Evolutionary conservation across 2,329 filamentous ascomycete species (phyloP).

Genomic region (Xylogone sp.): DNA sequence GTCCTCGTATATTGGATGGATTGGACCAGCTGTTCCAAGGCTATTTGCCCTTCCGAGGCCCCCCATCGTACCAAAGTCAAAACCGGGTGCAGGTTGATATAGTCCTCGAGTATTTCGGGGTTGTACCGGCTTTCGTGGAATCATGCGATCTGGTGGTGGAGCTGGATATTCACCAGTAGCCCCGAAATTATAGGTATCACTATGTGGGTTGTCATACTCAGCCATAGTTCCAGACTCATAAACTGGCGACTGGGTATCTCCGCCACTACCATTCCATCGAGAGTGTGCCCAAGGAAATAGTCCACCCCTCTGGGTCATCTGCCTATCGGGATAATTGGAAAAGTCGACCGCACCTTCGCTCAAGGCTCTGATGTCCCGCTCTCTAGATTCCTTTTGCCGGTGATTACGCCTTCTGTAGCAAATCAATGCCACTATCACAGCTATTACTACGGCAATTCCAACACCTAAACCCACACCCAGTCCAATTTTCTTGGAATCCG

Average conservation of each 20-base stretch:
- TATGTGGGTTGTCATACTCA: slow-evolving; percentile 22
- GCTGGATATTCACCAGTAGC: slow-evolving; percentile 11
- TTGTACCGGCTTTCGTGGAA: slow-evolving; percentile 34
- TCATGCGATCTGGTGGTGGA: slow-evolving; percentile 15
- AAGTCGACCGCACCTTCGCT: slow-evolving; percentile 31
- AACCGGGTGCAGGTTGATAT: slow-evolving; percentile 37
- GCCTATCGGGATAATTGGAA: slow-evolving; percentile 6
- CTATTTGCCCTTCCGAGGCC: slow-evolving; percentile 38
- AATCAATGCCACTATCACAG: slow-evolving; percentile 42
- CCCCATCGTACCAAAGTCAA: slow-evolving; percentile 29
- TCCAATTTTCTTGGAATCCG: slow-evolving; percentile 45
- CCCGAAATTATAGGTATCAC: slow-evolving; percentile 10
- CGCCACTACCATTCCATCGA: slow-evolving; percentile 16
- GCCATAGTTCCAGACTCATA: slow-evolving; percentile 22
- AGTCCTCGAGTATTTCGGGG: slow-evolving; percentile 28
- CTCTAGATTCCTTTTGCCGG: slow-evolving; percentile 35
- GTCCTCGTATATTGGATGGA: slow-evolving; percentile 63
- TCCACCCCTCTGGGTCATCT: slow-evolving; percentile 16
- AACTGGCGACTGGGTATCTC: slow-evolving; percentile 8
- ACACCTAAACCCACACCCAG: slow-evolving; percentile 64
- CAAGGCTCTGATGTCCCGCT: slow-evolving; percentile 50
- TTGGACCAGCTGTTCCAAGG: slow-evolving; percentile 45
- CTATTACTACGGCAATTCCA: slow-evolving; percentile 50
- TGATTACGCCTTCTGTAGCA: slow-evolving; percentile 47
- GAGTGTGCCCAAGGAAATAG: slow-evolving; percentile 21